Evolutionary conservation across 495 filamentous ascomycete species (phyloP), one percentile per base, ranked within the genome.

Genomic region (Glarea lozoyensis): DNA sequence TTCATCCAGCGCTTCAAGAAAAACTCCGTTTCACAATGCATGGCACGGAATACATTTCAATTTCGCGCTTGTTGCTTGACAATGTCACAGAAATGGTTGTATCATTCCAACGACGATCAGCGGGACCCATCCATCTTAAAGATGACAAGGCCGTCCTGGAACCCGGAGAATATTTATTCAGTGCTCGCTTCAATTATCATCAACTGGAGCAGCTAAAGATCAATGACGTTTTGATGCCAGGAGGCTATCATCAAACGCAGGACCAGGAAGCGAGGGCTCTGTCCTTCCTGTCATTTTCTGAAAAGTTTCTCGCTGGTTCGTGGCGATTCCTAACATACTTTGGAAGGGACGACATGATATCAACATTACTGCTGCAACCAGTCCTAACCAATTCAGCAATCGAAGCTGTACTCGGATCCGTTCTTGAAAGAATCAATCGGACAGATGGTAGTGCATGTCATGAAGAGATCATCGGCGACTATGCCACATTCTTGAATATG

Each of bases 271-370:
- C 68, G 1, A 61, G 58, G 3, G 75, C 78, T 1, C 65, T 81
- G 3, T 68, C 78, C 1, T 81, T 82, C 54, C 48, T 82, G 17
- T 81, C 78, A 3, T 82, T 78, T 53, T 73, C 63, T 0, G 63
- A 68, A 13, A 82, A 82, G 40, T 56, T 82, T 5, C 60, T 79
- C 1, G 78, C 78, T 9, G 78, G 78, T 12, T 73, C 74, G n/a
- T 82, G 78, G 78, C 61, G 76, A 10, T 82, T 80, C 44, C 52
- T 82, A 40, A 82, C 76, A 1, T 82, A 82, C 45, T 82, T 81
- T 58, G 78, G 78, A 2, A 69, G 78, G 3, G 78, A 82, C 48
- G 75, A 69, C 31, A 75, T 82, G 62, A 76, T 82, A 37, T 67
- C 73, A 0, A 56, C 69, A 18, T 63, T 82, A 10, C 60, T 81